Base-by-base conservation (phyloP, 2,329 filamentous ascomycete species). In the Hansfordia pulvinata region DNA sequence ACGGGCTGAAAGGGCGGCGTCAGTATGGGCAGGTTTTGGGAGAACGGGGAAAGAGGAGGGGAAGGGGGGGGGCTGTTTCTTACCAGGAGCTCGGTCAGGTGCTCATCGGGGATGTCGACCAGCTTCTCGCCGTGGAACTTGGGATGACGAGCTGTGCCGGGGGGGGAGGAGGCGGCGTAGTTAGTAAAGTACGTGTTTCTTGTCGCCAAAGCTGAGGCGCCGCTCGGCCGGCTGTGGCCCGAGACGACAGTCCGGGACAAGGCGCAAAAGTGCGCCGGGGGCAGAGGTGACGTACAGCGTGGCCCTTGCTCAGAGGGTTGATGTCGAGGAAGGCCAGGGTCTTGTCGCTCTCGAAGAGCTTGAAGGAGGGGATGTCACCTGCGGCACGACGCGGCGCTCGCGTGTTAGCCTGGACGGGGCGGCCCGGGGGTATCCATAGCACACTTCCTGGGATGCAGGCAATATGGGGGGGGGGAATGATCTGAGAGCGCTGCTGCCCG, bases 321-420 rank as follows among this genome's bases (percentile, higher is more conserved):
- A 98, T 94, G 53, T 98, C 90, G 39, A 98, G 78, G 54, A 98
- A 98, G 8, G 90, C 90, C 35, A 93, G 66, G 23, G 88, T 82
- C 61, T 88, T 93, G 19, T 93, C 81, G 43, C 72, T 90, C 60
- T 98, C 90, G 50, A 83, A 86, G 56, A 98, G 76, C 69, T 94
- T 98, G 65, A 96, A 78, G 42, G 75, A 88, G 25, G 90, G 90
- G 52, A 98, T 94, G 35, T 96, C 88, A 39, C 86, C 86, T 94
- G 43, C 33, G 20, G 17, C n/a, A n/a, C n/a, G n/a, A n/a, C n/a
- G n/a, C n/a, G n/a, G n/a, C n/a, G n/a, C n/a, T n/a, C n/a, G n/a
- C n/a, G n/a, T n/a, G n/a, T n/a, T n/a, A n/a, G n/a, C n/a, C n/a
- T n/a, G n/a, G n/a, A n/a, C n/a, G n/a, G n/a, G n/a, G n/a, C n/a